phyloP scores from a whole-genome alignment of 2,329 filamentous ascomycete genomes.

The Ceratocystis eucalypticola region DNA sequence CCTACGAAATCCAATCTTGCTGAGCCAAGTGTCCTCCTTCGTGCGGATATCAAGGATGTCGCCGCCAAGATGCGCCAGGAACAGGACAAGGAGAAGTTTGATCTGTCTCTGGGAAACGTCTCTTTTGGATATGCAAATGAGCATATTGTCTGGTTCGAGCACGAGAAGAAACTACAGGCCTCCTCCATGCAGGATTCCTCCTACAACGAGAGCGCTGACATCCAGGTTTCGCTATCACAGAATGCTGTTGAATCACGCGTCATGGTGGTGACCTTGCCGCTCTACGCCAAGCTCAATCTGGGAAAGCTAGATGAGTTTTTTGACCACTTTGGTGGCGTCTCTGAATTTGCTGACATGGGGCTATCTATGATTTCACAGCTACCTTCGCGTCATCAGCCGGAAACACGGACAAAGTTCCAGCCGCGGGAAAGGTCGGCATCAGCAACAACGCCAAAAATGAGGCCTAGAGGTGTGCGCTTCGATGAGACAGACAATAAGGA shows the following conservation, averaged over 20 bases:
- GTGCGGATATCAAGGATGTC: constrained; percentile 33
- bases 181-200: constrained; percentile 49
- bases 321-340: constrained; percentile 78
- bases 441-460: constrained; percentile 28
- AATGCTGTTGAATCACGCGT: constrained; percentile 36
- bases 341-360: constrained; percentile 78
- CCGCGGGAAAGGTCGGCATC: not conserved
- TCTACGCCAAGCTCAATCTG: constrained; percentile 64
- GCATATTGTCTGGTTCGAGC: constrained; percentile 51
- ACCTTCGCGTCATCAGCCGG: constrained; percentile 31
- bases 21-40: constrained; percentile 37
- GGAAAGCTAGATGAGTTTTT: constrained; percentile 75
- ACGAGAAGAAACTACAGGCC: constrained; percentile 41
- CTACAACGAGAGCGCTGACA: constrained; percentile 42
- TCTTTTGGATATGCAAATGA: constrained; percentile 49
- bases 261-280: constrained; percentile 60
- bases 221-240: constrained; percentile 41
- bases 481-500: constrained; percentile 38
- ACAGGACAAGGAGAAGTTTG: constrained; percentile 20
- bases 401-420: not conserved
- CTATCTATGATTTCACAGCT: constrained; percentile 66
- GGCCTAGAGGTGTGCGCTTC: constrained; percentile 44
- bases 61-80: constrained; percentile 6
- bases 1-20: not conserved
- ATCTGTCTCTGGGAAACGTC: constrained; percentile 29